Conservation (phyloP, 2,329 filamentous ascomycete genomes). For the Monosporascus sp. region DNA sequence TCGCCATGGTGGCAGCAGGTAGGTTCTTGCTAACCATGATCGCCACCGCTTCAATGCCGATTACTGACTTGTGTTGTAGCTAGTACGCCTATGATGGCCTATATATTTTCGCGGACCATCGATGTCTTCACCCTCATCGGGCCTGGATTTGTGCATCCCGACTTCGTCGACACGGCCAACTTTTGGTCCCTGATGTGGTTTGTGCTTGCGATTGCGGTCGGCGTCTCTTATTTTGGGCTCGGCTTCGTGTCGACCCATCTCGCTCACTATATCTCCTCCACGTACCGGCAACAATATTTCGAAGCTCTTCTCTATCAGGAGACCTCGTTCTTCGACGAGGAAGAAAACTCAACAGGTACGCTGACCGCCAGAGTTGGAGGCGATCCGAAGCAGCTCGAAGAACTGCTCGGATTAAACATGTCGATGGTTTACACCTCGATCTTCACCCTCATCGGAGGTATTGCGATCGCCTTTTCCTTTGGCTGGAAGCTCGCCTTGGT, state of each 20-base stretch:
- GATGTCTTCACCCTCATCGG: constrained; percentile 39
- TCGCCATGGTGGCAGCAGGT: constrained; percentile 34
- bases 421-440: constrained; percentile 57
- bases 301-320: constrained; percentile 54
- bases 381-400: constrained; percentile 56
- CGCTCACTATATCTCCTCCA: constrained; percentile 44
- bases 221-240: constrained; percentile 48
- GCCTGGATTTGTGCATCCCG: constrained; percentile 27
- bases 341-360: constrained; percentile 55
- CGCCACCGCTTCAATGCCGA: too few relatives aligned
- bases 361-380: constrained; percentile 51
- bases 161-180: constrained; percentile 30
- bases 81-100: constrained; percentile 47
- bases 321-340: constrained; percentile 55
- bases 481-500: constrained; percentile 75
- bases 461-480: constrained; percentile 64
- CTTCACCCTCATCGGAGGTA: constrained; percentile 59
- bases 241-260: constrained; percentile 39
- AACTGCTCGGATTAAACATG: constrained; percentile 60
- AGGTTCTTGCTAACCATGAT: constrained; percentile 5
- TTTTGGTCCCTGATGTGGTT: constrained; percentile 66
- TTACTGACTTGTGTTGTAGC: constrained; percentile 24
- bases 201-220: constrained; percentile 48
- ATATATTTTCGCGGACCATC: constrained; percentile 50
- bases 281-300: constrained; percentile 57